These are phyloP conservation scores for cucumber (Cucumis sativus) DNA, from an alignment of 306 rosid genomes.

Conservation along the genomic window Cucumber_9930_V3 NC_026656.2:11751501-11752000, in stretches of 20 bases:
- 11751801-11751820: no score
- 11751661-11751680: no score
- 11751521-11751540: neutral
- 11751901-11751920: neutral
- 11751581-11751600: neutral
- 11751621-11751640: neutral
- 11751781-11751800: no score
- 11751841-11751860: neutral
- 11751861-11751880: neutral
- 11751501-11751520: neutral
- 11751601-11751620: neutral
- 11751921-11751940: neutral
- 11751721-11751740: no score
- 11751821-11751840: no score
- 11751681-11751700: no score
- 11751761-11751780: no score
- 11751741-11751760: no score
- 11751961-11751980: neutral
- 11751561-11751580: neutral
- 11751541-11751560: neutral
- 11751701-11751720: no score
- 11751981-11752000: neutral
- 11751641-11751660: neutral
- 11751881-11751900: neutral
- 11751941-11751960: neutral